Conservation (phyloP, 768 basidiomycete species). For the Xerocomellus dryophilus region DNA sequence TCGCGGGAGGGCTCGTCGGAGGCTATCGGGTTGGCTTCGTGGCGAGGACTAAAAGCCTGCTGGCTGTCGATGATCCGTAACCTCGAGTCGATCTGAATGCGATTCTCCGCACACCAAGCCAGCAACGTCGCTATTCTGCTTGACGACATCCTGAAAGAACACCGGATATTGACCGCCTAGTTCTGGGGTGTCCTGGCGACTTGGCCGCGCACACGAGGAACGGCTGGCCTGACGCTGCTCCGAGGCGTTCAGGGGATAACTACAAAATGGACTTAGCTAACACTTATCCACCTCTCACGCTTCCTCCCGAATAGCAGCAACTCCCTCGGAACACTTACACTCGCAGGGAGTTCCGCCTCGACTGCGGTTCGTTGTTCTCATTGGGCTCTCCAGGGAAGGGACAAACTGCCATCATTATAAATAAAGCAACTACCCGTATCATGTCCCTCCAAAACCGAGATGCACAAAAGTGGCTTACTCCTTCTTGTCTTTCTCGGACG, state of each 20-base stretch:
- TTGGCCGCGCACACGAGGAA: neutral
- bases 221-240: constrained; percentile 12
- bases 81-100: constrained; percentile 45
- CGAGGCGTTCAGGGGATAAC: constrained; percentile 22
- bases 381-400: neutral
- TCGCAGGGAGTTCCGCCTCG: neutral
- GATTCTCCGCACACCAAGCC: constrained; percentile 48
- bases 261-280: constrained; percentile 25
- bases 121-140: constrained; percentile 29
- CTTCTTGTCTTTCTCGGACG: constrained; percentile 31
- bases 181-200: neutral
- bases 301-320: no score
- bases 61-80: constrained; percentile 34
- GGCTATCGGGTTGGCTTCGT: neutral
- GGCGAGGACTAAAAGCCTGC: neutral
- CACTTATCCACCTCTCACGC: constrained; percentile 6
- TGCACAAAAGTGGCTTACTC: constrained; percentile 15
- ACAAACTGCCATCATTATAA: neutral
- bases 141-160: constrained; percentile 18
- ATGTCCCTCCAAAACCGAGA: constrained; percentile 4
- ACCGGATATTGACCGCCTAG: neutral
- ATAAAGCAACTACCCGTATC: constrained; percentile 1
- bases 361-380: neutral
- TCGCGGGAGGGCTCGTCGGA: constrained; percentile 11
- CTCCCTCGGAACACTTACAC: neutral